These are phyloP conservation scores for Dioszegia hungarica DNA, from an alignment of 768 basidiomycete genomes.

Conservation along the genomic window DNA sequence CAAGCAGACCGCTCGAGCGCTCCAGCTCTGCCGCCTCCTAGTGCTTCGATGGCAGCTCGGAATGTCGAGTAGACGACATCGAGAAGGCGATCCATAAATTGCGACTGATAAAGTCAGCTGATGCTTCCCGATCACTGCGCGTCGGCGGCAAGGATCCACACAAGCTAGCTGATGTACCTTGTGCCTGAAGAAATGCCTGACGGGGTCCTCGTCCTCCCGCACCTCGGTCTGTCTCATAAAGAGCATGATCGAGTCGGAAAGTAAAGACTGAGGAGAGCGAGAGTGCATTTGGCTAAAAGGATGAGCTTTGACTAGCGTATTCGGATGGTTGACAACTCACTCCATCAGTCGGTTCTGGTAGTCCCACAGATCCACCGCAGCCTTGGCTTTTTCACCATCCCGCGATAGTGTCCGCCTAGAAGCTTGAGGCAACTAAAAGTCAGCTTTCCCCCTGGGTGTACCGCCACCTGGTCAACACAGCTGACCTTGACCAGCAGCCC, in stretches of 20 bases:
- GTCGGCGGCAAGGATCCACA: too few relatives aligned
- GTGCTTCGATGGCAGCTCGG: slow-evolving; percentile 35
- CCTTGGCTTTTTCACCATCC: slow-evolving; percentile 82
- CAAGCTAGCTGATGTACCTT: too few relatives aligned
- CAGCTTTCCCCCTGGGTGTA: background rate
- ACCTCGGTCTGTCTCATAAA: slow-evolving; percentile 64
- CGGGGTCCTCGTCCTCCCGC: slow-evolving; percentile 64
- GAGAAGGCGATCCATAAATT: slow-evolving; percentile 64
- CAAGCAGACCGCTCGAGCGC: slow-evolving; percentile 52
- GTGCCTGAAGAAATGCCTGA: slow-evolving; percentile 77
- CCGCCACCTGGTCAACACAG: background rate
- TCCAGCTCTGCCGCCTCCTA: slow-evolving; percentile 49
- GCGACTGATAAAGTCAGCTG: slow-evolving; percentile 48
- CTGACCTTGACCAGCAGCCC: slow-evolving; percentile 68
- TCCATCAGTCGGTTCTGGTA: slow-evolving; percentile 47
- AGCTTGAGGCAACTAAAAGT: slow-evolving; percentile 67
- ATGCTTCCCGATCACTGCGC: background rate
- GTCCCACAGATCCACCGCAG: slow-evolving; percentile 72
- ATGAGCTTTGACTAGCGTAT: slow-evolving; percentile 39
- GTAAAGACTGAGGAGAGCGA: slow-evolving; percentile 55
- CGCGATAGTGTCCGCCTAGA: slow-evolving; percentile 68
- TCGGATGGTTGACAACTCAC: slow-evolving; percentile 31
- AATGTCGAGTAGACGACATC: slow-evolving; percentile 49
- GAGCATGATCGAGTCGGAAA: slow-evolving; percentile 60
- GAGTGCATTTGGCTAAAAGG: slow-evolving; percentile 25